Percentiles rank a stretch among this genome's conserved stretches.
Conservation (phyloP, 139 green algal species). For the Prasinococcaceae sp. region DNA sequence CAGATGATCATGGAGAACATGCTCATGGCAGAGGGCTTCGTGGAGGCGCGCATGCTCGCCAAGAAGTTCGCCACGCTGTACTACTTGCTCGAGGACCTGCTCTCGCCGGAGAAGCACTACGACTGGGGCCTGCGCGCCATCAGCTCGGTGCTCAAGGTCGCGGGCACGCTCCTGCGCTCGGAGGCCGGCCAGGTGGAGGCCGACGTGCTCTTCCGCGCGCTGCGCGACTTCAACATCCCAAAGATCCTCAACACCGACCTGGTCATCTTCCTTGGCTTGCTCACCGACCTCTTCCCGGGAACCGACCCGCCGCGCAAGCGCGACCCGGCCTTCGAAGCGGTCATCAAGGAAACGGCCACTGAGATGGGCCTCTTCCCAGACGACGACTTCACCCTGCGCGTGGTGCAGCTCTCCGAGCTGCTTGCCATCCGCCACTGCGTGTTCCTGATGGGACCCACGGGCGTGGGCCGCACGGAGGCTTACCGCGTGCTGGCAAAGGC, state of each 20-base stretch:
- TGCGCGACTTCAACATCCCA: conserved; percentile 73
- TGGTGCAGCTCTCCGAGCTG: conserved; percentile 62
- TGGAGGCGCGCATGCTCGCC: conserved; percentile 60
- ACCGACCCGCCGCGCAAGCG: conserved; percentile 54
- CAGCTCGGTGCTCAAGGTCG: conserved; percentile 69
- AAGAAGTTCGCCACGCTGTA: conserved; percentile 72
- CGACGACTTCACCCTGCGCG: conserved; percentile 58
- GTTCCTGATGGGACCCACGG: conserved; percentile 72
- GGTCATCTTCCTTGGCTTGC: conserved; percentile 69
- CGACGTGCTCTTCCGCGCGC: conserved; percentile 64
- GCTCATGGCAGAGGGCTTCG: conserved; percentile 72
- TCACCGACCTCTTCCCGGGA: conserved; percentile 65
- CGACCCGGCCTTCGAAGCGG: conserved; percentile 51
- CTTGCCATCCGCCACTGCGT: conserved; percentile 70
- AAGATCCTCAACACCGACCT: conserved; percentile 67
- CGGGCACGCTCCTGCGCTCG: conserved; percentile 46
- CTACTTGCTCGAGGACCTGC: conserved; percentile 64
- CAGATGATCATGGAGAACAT: conserved; percentile 83
- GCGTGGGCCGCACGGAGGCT: conserved; percentile 48
- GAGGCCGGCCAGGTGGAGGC: conserved; percentile 64
- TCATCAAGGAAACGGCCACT: conserved; percentile 34
- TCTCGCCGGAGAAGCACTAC: conserved; percentile 73
- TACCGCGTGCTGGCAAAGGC: conserved; percentile 65
- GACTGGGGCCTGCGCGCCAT: conserved; percentile 69
- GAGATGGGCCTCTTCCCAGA: conserved; percentile 42